phyloP scores from a whole-genome alignment of 768 basidiomycete species.

The Tylopilus felleus region DNA sequence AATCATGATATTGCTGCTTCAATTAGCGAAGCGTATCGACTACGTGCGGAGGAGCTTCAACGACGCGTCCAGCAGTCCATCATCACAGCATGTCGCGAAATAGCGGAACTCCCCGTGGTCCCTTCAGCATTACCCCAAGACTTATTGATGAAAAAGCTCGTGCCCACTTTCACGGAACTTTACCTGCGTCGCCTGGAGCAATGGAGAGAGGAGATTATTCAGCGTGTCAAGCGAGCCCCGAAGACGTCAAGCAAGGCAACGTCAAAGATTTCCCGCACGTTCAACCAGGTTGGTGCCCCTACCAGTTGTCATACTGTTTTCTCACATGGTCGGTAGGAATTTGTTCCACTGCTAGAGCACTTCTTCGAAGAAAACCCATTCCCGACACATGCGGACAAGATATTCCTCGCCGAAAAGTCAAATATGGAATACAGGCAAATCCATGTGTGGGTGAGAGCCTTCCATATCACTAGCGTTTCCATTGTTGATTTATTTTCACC shows the following conservation, averaged over 20 bases:
- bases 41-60: background rate
- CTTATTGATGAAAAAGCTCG: fast-evolving
- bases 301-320: fast-evolving
- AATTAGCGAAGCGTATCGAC: background rate
- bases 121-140: fast-evolving
- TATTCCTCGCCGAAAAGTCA: constrained; percentile 10
- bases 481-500: background rate
- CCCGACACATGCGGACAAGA: constrained; percentile 9
- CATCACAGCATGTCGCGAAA: background rate
- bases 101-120: background rate
- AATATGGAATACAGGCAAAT: constrained; percentile 16
- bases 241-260: fast-evolving
- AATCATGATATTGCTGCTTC: background rate
- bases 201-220: constrained; percentile 1
- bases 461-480: fast-evolving
- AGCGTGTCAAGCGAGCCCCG: background rate
- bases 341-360: constrained; percentile 4
- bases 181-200: background rate
- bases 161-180: fast-evolving
- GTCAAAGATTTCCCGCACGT: background rate
- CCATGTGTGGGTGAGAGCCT: constrained; percentile 12
- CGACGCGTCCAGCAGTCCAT: background rate
- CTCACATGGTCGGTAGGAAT: background rate
- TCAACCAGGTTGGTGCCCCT: background rate
- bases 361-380: constrained; percentile 16